Percentiles rank a stretch among this genome's conserved stretches.
These are phyloP conservation scores for Marasmius tenuissimus DNA, from an alignment of 1,284 basidiomycete genomes.

Conservation along the genomic window DNA sequence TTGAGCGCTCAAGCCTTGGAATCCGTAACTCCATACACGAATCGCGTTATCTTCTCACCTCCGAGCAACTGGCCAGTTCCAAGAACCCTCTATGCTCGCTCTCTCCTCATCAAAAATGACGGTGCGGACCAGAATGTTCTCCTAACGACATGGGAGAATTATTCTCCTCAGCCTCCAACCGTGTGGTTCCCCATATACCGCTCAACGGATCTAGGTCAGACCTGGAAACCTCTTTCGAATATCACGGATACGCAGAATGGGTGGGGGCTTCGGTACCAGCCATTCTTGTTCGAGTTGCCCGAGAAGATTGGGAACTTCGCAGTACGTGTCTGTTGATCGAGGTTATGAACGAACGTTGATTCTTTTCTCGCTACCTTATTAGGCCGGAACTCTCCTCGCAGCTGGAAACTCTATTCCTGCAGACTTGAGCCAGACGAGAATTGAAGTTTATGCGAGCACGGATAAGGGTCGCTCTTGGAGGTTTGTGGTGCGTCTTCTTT, in stretches of 20 bases:
- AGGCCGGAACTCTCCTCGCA: slow-evolving; percentile 28
- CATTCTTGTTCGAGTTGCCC: slow-evolving; percentile 27
- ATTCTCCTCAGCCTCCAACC: slow-evolving; percentile 19
- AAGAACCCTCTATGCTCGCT: slow-evolving; percentile 28
- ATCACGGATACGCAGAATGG: slow-evolving; percentile 22
- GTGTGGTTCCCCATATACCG: slow-evolving; percentile 17
- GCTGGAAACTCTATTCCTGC: slow-evolving; percentile 24
- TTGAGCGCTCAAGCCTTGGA: not conserved
- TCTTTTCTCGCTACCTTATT: not conserved
- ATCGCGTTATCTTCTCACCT: slow-evolving; percentile 19
- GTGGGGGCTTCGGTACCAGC: slow-evolving; percentile 33
- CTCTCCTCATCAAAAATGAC: slow-evolving; percentile 15
- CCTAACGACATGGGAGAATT: slow-evolving; percentile 21
- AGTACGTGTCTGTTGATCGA: slow-evolving; percentile 27
- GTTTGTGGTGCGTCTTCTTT: slow-evolving; percentile 25
- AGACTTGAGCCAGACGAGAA: slow-evolving; percentile 28
- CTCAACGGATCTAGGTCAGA: slow-evolving; percentile 17
- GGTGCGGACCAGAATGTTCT: slow-evolving; percentile 17
- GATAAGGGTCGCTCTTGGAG: slow-evolving; percentile 20
- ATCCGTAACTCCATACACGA: not conserved
- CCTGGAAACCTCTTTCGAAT: slow-evolving; percentile 17
- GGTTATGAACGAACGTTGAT: not conserved
- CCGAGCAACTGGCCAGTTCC: slow-evolving; percentile 26
- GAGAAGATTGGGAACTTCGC: slow-evolving; percentile 20
- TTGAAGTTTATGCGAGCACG: slow-evolving; percentile 32